These are phyloP conservation scores for Sclerotinia spermophila DNA, from an alignment of 2,329 filamentous ascomycete species.

Conservation along the genomic window DNA sequence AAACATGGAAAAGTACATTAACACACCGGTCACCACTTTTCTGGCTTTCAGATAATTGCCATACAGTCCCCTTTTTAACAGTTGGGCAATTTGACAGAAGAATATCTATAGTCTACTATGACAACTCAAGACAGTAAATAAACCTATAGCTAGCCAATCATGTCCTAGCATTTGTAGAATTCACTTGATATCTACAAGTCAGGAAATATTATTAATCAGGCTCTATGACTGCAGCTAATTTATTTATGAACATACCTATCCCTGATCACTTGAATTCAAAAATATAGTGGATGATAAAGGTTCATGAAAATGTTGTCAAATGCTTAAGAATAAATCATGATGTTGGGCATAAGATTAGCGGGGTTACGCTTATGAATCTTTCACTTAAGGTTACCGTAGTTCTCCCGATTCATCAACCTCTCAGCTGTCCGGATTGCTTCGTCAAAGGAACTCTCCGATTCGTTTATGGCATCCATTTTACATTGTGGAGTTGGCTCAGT, in stretches of 20 bases:
- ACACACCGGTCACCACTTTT: too few relatives aligned
- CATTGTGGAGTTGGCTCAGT: background rate
- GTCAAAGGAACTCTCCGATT: background rate
- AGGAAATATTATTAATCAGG: background rate
- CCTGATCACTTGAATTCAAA: background rate
- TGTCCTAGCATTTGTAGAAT: background rate
- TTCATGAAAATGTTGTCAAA: background rate
- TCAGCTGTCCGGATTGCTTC: background rate
- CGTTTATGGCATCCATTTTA: background rate
- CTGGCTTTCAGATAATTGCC: too few relatives aligned
- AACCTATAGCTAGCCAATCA: too few relatives aligned
- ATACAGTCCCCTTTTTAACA: too few relatives aligned
- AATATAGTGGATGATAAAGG: background rate
- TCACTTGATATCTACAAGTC: background rate
- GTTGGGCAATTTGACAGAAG: too few relatives aligned
- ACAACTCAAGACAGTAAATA: too few relatives aligned
- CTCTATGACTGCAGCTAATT: background rate
- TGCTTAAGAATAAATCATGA: background rate
- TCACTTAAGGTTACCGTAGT: background rate
- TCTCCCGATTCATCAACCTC: too few relatives aligned
- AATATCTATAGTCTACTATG: too few relatives aligned
- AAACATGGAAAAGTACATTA: constrained; percentile 30
- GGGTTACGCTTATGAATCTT: background rate
- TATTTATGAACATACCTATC: background rate
- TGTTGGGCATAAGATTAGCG: background rate